Evolutionary conservation across 805 yeast genomes (phyloP).

Genomic region (Candida koratica): DNA sequence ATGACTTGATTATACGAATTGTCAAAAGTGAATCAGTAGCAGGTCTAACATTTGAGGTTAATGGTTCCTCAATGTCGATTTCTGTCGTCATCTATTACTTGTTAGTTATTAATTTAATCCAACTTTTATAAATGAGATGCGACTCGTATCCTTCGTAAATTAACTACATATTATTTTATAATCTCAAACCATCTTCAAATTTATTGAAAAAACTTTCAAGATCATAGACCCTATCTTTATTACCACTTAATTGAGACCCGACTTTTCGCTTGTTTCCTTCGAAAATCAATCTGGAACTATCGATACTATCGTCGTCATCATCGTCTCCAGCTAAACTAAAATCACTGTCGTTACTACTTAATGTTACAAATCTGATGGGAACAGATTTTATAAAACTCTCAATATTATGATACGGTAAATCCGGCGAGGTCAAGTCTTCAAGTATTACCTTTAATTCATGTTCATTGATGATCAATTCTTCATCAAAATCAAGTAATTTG

Average conservation of each 20-base stretch:
- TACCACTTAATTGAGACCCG: slow-evolving; percentile 12
- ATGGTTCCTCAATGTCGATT: slow-evolving; percentile 54
- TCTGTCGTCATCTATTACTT: slow-evolving; percentile 1
- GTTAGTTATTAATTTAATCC: neutral
- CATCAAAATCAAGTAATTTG: slow-evolving; percentile 9
- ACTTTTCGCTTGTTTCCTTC: slow-evolving; percentile 14
- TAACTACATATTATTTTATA: slow-evolving; percentile 9
- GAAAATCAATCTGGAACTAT: slow-evolving; percentile 14
- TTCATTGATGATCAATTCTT: slow-evolving; percentile 10
- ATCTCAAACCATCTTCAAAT: slow-evolving; percentile 15
- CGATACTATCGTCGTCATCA: slow-evolving; percentile 14
- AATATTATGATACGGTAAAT: slow-evolving; percentile 5
- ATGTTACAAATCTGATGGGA: slow-evolving; percentile 11
- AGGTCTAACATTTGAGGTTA: slow-evolving; percentile 76
- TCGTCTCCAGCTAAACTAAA: slow-evolving; percentile 14
- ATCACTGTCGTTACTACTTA: slow-evolving; percentile 16
- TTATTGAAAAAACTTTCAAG: slow-evolving; percentile 11
- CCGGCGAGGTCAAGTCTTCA: slow-evolving; percentile 9
- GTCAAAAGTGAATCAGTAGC: slow-evolving; percentile 73
- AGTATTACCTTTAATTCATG: slow-evolving; percentile 11
- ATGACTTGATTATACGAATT: slow-evolving; percentile 82
- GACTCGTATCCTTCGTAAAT: slow-evolving; percentile 9
- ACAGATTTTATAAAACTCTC: slow-evolving; percentile 11
- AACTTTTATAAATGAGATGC: slow-evolving; percentile 1
- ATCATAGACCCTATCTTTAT: slow-evolving; percentile 14